Percentiles rank a stretch among this genome's conserved stretches.
phyloP scores from a whole-genome alignment of 768 basidiomycete genomes.

The Lactarius evosmus region DNA sequence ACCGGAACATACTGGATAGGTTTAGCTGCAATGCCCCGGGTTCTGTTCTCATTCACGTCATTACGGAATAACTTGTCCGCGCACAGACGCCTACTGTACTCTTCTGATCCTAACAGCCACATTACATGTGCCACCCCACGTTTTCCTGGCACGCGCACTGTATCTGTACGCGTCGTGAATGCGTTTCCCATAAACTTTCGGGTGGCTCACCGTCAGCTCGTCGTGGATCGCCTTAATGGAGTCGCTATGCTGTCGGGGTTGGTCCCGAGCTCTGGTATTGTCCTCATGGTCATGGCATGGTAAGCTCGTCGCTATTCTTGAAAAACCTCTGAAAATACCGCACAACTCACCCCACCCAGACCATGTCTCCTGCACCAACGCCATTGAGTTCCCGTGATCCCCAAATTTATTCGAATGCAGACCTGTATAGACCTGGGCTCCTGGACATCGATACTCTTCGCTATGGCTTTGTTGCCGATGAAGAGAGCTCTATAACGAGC shows the following conservation, averaged over 20 bases:
- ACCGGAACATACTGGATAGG: no score
- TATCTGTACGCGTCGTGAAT: background rate
- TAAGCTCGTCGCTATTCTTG: background rate
- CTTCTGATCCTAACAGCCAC: background rate
- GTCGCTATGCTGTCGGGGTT: background rate
- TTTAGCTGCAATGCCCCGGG: background rate
- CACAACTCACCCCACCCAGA: background rate
- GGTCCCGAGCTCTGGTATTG: background rate
- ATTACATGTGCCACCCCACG: background rate
- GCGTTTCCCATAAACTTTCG: no score
- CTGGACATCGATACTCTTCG: background rate
- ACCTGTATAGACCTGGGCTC: background rate
- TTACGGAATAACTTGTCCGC: background rate
- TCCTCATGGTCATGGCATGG: slow-evolving; percentile 8
- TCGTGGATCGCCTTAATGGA: slow-evolving; percentile 1
- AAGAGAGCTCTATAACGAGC: background rate
- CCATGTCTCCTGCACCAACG: slow-evolving; percentile 3
- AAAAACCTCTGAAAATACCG: background rate
- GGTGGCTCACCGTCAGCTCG: background rate
- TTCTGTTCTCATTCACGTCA: background rate
- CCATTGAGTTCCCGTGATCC: background rate
- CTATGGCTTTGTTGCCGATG: background rate
- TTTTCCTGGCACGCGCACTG: background rate
- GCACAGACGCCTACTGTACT: no score
- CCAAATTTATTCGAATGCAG: background rate